These are phyloP conservation scores for Golubevia pallescens DNA, from an alignment of 1,284 basidiomycete species.

Conservation along the genomic window DNA sequence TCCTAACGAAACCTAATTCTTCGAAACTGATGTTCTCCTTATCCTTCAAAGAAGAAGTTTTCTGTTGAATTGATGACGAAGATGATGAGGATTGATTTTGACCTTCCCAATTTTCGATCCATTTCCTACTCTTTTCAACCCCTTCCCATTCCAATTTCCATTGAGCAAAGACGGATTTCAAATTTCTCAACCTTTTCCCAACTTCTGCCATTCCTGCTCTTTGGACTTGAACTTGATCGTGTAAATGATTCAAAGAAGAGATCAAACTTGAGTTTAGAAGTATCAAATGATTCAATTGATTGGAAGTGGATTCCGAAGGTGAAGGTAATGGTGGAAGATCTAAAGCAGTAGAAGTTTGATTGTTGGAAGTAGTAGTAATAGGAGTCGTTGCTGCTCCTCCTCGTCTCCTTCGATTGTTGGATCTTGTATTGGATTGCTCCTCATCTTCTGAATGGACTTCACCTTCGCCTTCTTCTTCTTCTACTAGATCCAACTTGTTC, in stretches of 20 bases:
- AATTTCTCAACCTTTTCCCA: conserved; percentile 17
- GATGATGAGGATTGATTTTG: too few relatives aligned
- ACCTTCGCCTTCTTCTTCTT: too few relatives aligned
- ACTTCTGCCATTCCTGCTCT: conserved; percentile 23
- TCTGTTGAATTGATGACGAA: too few relatives aligned
- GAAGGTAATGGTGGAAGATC: neutral
- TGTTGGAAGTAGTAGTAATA: neutral
- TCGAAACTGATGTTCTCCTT: too few relatives aligned
- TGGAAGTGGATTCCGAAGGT: too few relatives aligned
- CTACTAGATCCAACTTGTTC: neutral
- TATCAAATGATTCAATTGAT: too few relatives aligned
- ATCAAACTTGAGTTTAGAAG: conserved; percentile 7
- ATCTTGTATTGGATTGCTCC: neutral
- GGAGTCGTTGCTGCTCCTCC: neutral
- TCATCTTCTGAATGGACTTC: neutral
- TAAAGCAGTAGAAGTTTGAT: neutral
- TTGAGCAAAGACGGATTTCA: conserved; percentile 18
- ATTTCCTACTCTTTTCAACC: conserved; percentile 15
- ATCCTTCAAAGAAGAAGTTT: neutral
- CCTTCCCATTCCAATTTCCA: conserved; percentile 25
- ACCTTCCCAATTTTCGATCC: conserved; percentile 11
- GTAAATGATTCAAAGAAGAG: conserved; percentile 8
- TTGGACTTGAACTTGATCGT: conserved; percentile 36
- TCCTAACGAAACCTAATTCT: neutral
- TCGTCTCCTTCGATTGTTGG: neutral